Conservation (phyloP, 202 grass and related monocot genomes). For the Bolboschoenoplectus hybrid region DNA sequence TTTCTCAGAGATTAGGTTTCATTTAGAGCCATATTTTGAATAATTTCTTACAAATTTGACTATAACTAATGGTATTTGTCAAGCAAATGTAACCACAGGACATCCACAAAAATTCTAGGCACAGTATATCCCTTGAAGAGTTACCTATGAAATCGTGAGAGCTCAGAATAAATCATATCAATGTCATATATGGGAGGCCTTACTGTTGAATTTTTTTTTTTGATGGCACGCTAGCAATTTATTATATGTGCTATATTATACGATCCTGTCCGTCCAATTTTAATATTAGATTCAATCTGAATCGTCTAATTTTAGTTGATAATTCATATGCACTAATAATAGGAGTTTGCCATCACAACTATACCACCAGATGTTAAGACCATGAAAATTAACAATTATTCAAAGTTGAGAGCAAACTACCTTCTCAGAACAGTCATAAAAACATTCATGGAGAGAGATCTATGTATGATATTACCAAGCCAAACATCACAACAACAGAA, state of each 20-base stretch:
- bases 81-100: not conserved
- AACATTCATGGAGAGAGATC: not conserved
- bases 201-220: not conserved
- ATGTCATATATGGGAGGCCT: not conserved
- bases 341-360: not conserved
- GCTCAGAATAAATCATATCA: not conserved
- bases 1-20: too few species aligned
- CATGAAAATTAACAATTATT: not conserved
- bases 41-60: not conserved
- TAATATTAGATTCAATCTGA: not conserved
- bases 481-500: slow-evolving; percentile 13
- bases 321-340: not conserved
- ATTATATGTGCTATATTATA: not conserved
- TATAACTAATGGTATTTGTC: too few species aligned
- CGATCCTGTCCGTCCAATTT: not conserved
- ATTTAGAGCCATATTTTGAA: not conserved
- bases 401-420: not conserved
- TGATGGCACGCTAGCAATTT: not conserved
- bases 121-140: too few species aligned
- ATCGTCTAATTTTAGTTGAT: not conserved
- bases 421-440: not conserved
- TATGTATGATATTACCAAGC: not conserved
- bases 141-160: too few species aligned
- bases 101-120: not conserved
- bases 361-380: not conserved